Evolutionary conservation across 495 filamentous ascomycete genomes (phyloP), one percentile per base, ranked within the genome.

Genomic region (Penicillium soppii): DNA sequence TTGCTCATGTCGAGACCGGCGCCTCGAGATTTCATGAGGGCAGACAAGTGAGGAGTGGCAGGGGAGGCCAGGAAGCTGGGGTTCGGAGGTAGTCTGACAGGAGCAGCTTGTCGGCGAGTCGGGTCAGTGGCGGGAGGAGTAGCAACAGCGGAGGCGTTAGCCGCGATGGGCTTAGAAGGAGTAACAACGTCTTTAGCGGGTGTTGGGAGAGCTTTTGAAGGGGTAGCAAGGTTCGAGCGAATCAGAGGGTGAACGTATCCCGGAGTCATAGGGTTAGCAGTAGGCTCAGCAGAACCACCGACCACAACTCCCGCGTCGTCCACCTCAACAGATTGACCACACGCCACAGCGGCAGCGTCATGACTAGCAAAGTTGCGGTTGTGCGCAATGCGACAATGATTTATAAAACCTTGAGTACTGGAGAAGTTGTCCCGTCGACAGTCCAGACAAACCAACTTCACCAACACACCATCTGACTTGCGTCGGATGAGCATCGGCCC

Each of bases 381-480:
- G 69, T 98, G 94, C 7, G 92, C 90, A 49, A 98, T 97, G 35
- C 94, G 91, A 61, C 91, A 97, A 61, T 98, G 94, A 58, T 98
- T 98, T 73, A 98, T 92, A 62, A 98, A 97, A 2, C 94, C 94
- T 67, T 98, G 94, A 1, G 90, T 90, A 67, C 91, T 96, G 37
- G 87, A 91, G 66, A 97, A 97, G 64, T 97, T 88, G 70, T 86
- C 87, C 47, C 90, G 77, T 35, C 89, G 81, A 61, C 94, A 98
- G 62, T 94, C 87, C 43, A 91, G 75, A 71, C 94, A 98, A 42
- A 92, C 83, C 38, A 97, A 79, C 68, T 95, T 95, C 32, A 88
- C 84, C 53, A 78, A 59, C 39, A 82, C 67, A 20, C 77, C 76
- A 62, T 88, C 84, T 38, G 78, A 79, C 36, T 79, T 78, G 53